phyloP scores from a whole-genome alignment of 83 land plant genomes.

The Thuja plicata region DNA sequence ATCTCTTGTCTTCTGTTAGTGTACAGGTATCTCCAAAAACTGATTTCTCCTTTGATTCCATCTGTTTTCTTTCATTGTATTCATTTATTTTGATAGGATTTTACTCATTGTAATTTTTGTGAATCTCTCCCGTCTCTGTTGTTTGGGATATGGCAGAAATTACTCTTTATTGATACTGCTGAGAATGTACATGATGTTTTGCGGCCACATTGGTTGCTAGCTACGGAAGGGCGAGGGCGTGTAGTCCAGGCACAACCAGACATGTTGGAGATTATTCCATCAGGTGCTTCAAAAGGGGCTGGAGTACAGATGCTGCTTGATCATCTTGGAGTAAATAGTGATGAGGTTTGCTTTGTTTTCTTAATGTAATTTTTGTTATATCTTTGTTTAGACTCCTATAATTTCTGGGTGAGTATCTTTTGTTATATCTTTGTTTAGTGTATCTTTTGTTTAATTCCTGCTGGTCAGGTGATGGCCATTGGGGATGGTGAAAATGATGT shows the following conservation, averaged over 20 bases:
- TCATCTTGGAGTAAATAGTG: constrained; percentile 62
- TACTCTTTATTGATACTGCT: constrained; percentile 66
- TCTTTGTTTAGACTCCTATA: not conserved
- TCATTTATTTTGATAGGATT: not conserved
- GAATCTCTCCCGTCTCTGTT: not conserved
- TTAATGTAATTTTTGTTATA: not conserved
- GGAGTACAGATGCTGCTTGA: constrained; percentile 82
- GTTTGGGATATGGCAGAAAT: constrained; percentile 54
- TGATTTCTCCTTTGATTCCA: not conserved
- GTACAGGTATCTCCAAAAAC: constrained; percentile 45
- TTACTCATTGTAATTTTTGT: not conserved
- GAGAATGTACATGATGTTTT: constrained; percentile 57
- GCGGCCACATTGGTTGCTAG: constrained; percentile 85
- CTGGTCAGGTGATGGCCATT: constrained; percentile 86
- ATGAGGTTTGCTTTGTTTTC: constrained; percentile 54
- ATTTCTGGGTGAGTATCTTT: not conserved
- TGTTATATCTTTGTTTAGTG: not conserved
- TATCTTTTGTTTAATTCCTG: not conserved
- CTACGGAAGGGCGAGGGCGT: constrained; percentile 50
- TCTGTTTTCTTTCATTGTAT: not conserved
- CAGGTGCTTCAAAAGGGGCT: constrained; percentile 81
- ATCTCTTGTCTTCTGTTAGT: constrained; percentile 41
- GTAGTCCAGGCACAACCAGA: constrained; percentile 82
- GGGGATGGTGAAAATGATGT: constrained; percentile 99
- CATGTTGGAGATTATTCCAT: constrained; percentile 91